Base-by-base conservation (phyloP, 345 rosid species). In the Clausena lansium region DNA sequence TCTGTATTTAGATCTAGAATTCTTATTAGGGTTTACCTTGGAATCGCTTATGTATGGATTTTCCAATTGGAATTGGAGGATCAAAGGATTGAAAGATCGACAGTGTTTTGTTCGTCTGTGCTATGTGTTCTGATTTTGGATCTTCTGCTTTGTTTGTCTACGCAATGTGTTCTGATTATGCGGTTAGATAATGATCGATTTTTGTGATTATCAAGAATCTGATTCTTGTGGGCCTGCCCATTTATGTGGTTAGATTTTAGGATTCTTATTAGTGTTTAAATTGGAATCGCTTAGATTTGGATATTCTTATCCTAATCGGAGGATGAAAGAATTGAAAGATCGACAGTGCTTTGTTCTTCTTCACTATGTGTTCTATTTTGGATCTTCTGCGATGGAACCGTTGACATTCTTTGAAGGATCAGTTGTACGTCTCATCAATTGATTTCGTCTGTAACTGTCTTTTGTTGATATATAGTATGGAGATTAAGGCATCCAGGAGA, bases 381-480 rank as follows among this genome's bases (percentile, higher is more conserved):
- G 73, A 45, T 45, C 58, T 69, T 45, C 68, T 33, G 13, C 14
- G 14, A 27, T 45, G 57, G 36, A 17, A 69, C 22, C 25, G 35
- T 58, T 33, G 66, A 73, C 36, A 17, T n/a, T 58, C 54, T 36
- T 59, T 24, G 67, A 59, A 73, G 76, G 55, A 73, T 27, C 36
- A 20, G 74, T 50, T 41, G 41, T 41, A 39, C 6, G 55, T 68
- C 20, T 20, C 28, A 58, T 39, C 47, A 24, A 39, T 73, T 73
- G 76, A 73, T 60, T 60, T 32, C 9, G 17, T 45, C 36, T 39
- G 57, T 60, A 57, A 60, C 28, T 33, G 22, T 60, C 24, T 60
- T 25, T 60, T 33, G 59, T 22, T 73, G 27, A 35, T 57, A 5
- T 72, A 73, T 73, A 73, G 76, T 5, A 60, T 60, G 67, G 67